Percentiles rank a stretch among this genome's conserved stretches.
Conservation (phyloP, 2,329 filamentous ascomycete genomes). For the Botryotinia convoluta region DNA sequence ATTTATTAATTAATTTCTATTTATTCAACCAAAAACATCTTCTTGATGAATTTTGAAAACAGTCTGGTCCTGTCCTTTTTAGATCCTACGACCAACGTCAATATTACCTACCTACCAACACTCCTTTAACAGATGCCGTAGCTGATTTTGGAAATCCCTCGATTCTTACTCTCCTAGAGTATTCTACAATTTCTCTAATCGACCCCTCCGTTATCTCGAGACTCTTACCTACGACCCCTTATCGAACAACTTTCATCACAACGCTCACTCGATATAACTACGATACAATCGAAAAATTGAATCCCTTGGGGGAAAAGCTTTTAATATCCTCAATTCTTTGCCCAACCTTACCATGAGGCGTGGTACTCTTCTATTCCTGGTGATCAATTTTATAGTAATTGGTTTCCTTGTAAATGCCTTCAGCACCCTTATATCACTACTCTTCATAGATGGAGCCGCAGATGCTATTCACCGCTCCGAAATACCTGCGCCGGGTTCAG, state of each 20-base stretch:
- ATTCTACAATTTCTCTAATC: background rate
- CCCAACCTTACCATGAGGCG: constrained; percentile 34
- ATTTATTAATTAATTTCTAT: background rate
- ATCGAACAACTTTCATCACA: background rate
- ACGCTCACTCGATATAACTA: background rate
- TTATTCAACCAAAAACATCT: background rate
- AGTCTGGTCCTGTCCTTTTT: background rate
- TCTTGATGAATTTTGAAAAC: background rate
- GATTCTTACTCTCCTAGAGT: background rate
- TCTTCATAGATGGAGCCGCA: constrained; percentile 64
- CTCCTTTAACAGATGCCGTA: background rate
- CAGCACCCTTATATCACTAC: constrained; percentile 67
- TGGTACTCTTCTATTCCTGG: constrained; percentile 37
- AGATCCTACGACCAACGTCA: background rate
- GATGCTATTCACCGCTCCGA: constrained; percentile 67
- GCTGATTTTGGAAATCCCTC: background rate
- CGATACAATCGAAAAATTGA: background rate
- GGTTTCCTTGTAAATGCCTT: constrained; percentile 64
- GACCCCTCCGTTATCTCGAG: constrained; percentile 5
- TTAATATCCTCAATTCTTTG: background rate
- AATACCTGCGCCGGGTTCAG: constrained; percentile 62
- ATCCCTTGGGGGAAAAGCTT: background rate
- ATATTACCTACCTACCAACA: background rate
- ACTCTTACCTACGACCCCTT: background rate
- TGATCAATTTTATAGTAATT: constrained; percentile 63